Percentiles rank a stretch among this genome's conserved stretches.
phyloP scores from a whole-genome alignment of 176 grass and related monocot genomes.

The Oryza glaberrima region DNA sequence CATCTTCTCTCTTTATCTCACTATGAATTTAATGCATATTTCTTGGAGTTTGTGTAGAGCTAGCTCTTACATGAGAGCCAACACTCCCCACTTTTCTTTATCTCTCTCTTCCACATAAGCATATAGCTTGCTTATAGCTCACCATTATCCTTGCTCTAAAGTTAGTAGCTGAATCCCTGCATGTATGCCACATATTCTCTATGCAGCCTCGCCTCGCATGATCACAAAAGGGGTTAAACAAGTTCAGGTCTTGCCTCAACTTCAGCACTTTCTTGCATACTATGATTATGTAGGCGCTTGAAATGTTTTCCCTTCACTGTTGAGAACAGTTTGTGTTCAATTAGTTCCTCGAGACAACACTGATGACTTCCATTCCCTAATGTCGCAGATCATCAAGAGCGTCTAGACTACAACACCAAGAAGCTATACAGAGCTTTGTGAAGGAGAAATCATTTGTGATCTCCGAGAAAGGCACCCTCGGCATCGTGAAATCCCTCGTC shows the following conservation, averaged over 20 bases:
- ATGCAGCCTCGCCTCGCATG: background rate
- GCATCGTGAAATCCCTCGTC: conserved; percentile 62
- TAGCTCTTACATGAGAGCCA: too few species aligned
- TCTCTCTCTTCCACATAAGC: too few species aligned
- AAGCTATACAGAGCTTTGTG: conserved; percentile 66
- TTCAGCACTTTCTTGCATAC: background rate
- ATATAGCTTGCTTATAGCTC: too few species aligned
- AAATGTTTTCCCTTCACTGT: background rate
- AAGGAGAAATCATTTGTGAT: conserved; percentile 76
- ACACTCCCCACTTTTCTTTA: too few species aligned
- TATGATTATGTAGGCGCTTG: background rate
- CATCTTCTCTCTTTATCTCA: too few species aligned
- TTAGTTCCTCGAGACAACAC: background rate
- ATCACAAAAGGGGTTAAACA: background rate
- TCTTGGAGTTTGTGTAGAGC: too few species aligned
- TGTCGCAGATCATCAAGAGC: conserved; percentile 71
- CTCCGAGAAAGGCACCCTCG: conserved; percentile 73
- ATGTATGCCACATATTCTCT: background rate
- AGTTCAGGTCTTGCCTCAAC: background rate
- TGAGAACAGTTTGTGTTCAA: background rate
- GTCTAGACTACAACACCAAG: conserved; percentile 66
- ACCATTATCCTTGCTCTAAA: too few species aligned
- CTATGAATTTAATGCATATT: too few species aligned
- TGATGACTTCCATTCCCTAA: background rate
- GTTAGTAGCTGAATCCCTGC: background rate